Percentiles rank a stretch among this genome's conserved stretches.
phyloP scores from a whole-genome alignment of 2,329 filamentous ascomycete genomes.

The Penicillium sp. region DNA sequence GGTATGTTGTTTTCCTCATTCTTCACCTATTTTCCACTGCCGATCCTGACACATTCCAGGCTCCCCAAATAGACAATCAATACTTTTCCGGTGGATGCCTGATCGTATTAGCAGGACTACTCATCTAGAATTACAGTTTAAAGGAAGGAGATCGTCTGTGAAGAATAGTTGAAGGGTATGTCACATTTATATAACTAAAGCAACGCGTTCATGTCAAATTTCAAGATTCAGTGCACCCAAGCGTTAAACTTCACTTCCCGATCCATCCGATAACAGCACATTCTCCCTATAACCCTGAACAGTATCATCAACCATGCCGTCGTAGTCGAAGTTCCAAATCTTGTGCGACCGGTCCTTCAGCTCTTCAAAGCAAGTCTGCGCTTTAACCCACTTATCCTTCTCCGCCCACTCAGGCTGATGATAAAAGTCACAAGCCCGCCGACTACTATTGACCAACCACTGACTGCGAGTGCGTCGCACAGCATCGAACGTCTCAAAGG shows the following conservation, averaged over 20 bases:
- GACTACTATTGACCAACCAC: constrained; percentile 5
- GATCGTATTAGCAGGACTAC: neutral
- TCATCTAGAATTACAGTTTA: neutral
- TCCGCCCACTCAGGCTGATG: constrained; percentile 8
- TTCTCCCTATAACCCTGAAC: neutral
- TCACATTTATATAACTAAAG: neutral
- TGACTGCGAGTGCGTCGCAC: neutral
- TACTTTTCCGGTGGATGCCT: neutral
- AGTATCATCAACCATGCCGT: neutral
- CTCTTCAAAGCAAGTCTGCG: constrained; percentile 3
- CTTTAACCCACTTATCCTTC: neutral
- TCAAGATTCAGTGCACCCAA: neutral
- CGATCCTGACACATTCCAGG: neutral
- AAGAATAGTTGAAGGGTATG: neutral
- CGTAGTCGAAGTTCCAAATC: constrained; percentile 6
- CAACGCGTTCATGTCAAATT: neutral
- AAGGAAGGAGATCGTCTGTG: neutral
- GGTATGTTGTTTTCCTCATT: neutral
- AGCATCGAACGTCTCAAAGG: neutral
- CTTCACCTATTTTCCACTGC: neutral
- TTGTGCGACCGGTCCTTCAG: constrained; percentile 3
- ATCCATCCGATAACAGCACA: neutral
- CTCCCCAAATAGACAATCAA: neutral
- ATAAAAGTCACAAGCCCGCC: constrained; percentile 4
- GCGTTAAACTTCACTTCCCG: neutral